Conservation (phyloP, 306 rosid genomes). For the Vigna nakashimae region DNA sequence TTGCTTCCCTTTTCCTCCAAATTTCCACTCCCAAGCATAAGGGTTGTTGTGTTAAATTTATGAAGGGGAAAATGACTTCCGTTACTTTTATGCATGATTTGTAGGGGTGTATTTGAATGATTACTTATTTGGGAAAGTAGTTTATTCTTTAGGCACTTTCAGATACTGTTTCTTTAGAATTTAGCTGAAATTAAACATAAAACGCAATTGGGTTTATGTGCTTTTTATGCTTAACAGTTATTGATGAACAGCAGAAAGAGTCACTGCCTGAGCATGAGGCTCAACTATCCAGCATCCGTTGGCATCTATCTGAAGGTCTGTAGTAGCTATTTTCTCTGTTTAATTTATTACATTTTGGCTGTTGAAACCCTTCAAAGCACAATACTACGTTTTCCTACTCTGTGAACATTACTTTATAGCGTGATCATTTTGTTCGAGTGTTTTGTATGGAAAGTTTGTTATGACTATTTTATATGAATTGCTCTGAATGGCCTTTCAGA, state of each 20-base stretch:
- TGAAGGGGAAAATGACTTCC: neutral
- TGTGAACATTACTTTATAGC: neutral
- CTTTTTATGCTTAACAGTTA: conserved; percentile 66
- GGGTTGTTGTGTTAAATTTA: conserved; percentile 2
- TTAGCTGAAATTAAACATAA: neutral
- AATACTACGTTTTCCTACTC: neutral
- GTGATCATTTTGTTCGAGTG: conserved; percentile 5
- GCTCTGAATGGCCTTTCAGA: neutral
- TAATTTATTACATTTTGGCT: neutral
- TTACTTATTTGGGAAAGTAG: neutral
- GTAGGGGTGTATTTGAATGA: neutral
- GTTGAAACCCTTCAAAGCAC: conserved; percentile 9
- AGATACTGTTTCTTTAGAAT: neutral
- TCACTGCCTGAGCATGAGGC: conserved; percentile 84
- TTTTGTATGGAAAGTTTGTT: conserved; percentile 3
- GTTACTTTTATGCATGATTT: conserved; percentile 20
- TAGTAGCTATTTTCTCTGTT: conserved; percentile 11
- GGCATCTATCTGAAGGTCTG: conserved; percentile 95
- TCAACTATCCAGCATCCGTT: conserved; percentile 83
- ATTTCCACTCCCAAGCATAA: neutral
- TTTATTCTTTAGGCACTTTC: conserved; percentile 2
- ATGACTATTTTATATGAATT: conserved; percentile 3
- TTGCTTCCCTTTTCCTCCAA: neutral
- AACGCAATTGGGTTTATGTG: conserved; percentile 24
- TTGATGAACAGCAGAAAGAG: conserved; percentile 83